Evolutionary conservation across 805 yeast genomes (phyloP).

Genomic region (Metschnikowia picachoensis): DNA sequence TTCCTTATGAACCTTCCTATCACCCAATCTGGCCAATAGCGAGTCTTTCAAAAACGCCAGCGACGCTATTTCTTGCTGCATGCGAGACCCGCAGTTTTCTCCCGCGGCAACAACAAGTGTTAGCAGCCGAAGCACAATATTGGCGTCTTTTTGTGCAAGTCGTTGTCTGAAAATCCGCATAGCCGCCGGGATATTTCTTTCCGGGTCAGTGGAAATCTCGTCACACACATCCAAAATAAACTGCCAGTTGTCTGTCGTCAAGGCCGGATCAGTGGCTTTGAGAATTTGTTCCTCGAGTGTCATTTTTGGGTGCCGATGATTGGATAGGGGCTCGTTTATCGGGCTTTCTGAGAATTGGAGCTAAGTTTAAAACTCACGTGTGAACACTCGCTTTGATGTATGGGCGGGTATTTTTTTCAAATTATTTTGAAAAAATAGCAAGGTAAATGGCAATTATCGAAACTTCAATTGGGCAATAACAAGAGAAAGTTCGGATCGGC

Average conservation of each 20-base stretch:
- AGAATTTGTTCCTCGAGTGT: slow-evolving; percentile 24
- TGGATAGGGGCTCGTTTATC: background rate
- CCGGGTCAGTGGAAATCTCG: slow-evolving; percentile 34
- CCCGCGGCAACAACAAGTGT: slow-evolving; percentile 37
- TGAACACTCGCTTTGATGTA: no score
- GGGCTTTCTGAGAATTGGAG: background rate
- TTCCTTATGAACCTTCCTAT: slow-evolving; percentile 54
- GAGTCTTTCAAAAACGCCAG: slow-evolving; percentile 32
- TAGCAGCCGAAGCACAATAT: slow-evolving; percentile 35
- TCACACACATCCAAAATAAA: slow-evolving; percentile 42
- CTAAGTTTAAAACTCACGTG: no score
- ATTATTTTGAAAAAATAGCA: no score
- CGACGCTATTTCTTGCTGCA: slow-evolving; percentile 43
- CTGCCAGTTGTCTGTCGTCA: slow-evolving; percentile 44
- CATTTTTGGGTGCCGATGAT: background rate
- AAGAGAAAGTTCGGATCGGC: no score
- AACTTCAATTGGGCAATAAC: no score
- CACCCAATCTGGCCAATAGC: slow-evolving; percentile 44
- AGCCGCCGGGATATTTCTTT: slow-evolving; percentile 32
- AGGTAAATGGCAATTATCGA: no score
- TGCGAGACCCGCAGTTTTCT: slow-evolving; percentile 44
- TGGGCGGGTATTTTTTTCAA: no score
- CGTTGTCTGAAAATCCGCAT: slow-evolving; percentile 23
- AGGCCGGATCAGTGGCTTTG: slow-evolving; percentile 39
- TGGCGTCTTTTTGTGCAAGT: slow-evolving; percentile 35